Base-by-base conservation (phyloP, 2,329 filamentous ascomycete species). In the Trichoderma brevicompactum region DNA sequence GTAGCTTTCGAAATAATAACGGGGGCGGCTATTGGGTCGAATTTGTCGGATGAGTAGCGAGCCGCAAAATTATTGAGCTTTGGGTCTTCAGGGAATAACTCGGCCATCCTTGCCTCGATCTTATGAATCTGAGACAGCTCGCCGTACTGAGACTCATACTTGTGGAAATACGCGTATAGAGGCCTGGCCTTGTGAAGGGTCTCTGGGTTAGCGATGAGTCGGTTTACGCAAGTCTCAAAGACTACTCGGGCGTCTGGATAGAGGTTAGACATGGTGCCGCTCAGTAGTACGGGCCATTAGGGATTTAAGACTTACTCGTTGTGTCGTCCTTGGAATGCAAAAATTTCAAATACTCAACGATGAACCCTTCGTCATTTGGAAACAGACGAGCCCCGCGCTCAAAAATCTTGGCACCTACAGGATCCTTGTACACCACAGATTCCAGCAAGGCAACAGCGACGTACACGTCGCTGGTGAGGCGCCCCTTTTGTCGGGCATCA, bases 291-390 rank as follows among this genome's bases (percentile, higher is more conserved):
- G 19, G 15, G 17, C 12, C 7, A 34, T 32, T 2, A 7, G 7
- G 13, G 15, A 10, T 5, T 5, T 13, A 10, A 19, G 38, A 83
- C 91, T 84, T 84, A 96, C 92, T 97, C 38, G 92, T 97, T 54
- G 93, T 89, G 77, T 99, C 95, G 71, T 96, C 94, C 74, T 92
- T 92, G 12, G 91, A 90, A 72, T 98, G 91, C 66, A 99, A 81
- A 77, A 97, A 95, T 80, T 97, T 97, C 72, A 99, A 83, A 76
- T 99, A 98, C 77, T 98, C 94, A 59, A 99, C 85, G 68, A 96
- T 92, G 78, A 98, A 98, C 65, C 88, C 85, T 75, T 97, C 94
- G 72, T 98, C 94, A 55, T 96, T 92, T 0, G 94, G 94, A 74
- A 98, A 99, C 12, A 99, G 82, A 74, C 92, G 95, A 69, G 94